Base-by-base conservation (phyloP, 1,284 basidiomycete species). In the Ceratobasidium sp. region DNA sequence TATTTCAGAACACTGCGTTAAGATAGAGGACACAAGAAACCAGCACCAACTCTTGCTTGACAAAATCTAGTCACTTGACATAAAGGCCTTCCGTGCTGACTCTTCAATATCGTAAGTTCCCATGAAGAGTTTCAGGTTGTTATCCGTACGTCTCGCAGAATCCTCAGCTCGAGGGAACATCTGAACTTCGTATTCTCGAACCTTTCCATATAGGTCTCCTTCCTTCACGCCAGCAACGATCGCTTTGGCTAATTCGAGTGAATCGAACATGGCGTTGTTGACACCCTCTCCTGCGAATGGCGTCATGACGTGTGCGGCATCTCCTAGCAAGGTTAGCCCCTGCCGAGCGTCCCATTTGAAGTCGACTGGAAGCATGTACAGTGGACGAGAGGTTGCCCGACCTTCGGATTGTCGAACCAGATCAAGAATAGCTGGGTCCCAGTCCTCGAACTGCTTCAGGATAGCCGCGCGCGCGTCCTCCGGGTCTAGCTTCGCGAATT, bases 301-400 rank as follows among this genome's bases (percentile, higher is more conserved):
- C 5, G 83, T 81, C 85, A 87, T 87, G 22, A 86, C 78, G 76
- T 87, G 86, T 5, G 85, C 86, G 4, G 86, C 85, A 75, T 87
- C 86, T 0, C 86, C 86, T 24, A 84, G 71, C 19, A 84, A 66
- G 27, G 80, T 80, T 14, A 67, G 36, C 24, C 60, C 59, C 59
- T 33, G 57, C 5, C n/a, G 59, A 27, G n/a, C 53, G 1, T 67
- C 63, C 80, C 81, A 82, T 11, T 17, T 77, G 7, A 79, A 45
- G 6, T 78, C 76, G 4, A 78, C 73, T 44, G 77, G 75, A 66
- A 77, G 77, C 63, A 74, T 76, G 51, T 77, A 80, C 19, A 81
- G 79, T 57, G 75, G 79, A 48, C 79, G 77, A 57, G 54, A 64
- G 14, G 78, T 53, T 22, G 77, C 66, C 1, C 78, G 77, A n/a